Evolutionary conservation across 306 rosid genomes (phyloP).

Genomic region (Delonix regia): DNA sequence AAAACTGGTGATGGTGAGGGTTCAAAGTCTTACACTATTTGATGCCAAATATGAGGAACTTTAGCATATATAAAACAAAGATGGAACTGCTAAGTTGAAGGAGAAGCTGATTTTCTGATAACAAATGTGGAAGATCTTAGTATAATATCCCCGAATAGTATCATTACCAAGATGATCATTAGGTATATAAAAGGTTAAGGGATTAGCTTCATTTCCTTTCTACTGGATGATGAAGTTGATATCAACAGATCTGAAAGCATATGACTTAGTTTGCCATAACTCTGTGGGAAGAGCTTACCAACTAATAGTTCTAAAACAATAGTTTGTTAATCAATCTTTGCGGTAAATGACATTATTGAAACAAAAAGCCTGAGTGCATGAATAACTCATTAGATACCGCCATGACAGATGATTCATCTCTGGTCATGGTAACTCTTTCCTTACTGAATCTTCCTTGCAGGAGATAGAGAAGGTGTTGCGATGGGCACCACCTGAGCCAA

Average conservation of each 20-base stretch:
- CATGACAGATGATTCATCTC: constrained; percentile 13
- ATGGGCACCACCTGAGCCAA: constrained; percentile 47
- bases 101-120: neutral
- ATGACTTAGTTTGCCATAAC: too few relatives aligned
- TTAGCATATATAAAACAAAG: neutral
- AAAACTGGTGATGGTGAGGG: neutral
- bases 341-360: constrained; percentile 26
- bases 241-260: neutral
- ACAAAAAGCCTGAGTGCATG: neutral
- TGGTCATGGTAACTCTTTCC: constrained; percentile 19
- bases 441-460: constrained; percentile 41
- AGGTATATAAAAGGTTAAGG: neutral
- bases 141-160: neutral
- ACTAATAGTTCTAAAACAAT: neutral
- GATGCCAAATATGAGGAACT: neutral
- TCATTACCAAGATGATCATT: neutral
- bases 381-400: neutral
- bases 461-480: constrained; percentile 49
- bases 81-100: neutral
- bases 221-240: neutral
- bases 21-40: neutral
- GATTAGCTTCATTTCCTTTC: too few relatives aligned
- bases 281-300: constrained; percentile 13
- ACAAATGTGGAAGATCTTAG: neutral
- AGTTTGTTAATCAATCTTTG: constrained; percentile 21